Evolutionary conservation across 306 rosid genomes (phyloP), one percentile per base, ranked within the genome.

Genomic region (Luffa acutangula): DNA sequence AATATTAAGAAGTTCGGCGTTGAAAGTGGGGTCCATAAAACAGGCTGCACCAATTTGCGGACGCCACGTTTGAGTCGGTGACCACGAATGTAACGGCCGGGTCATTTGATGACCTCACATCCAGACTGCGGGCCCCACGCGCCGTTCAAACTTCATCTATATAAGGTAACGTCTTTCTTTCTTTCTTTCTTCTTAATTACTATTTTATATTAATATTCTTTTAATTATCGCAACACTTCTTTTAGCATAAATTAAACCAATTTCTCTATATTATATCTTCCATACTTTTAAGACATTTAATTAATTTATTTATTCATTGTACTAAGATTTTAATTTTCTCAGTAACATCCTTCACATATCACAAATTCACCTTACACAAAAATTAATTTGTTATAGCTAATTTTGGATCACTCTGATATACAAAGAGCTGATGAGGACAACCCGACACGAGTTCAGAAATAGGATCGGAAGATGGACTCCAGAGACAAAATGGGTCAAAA

Each of bases 1-100:
- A 75, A 9, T 57, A 80, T 37, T 37, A 76, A 37, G 6, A 54
- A 75, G 80, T 65, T 83, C 80, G 87, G 89, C 81, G 82, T 84
- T 89, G 90, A 80, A 87, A 85, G 77, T 45, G 76, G 76, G 78
- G 53, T 2, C 60, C 17, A 2, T 13, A 9, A n/a, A 41, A 52
- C 65, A 62, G 39, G 53, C 18, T 66, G 4, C 12, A 4, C 78
- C 53, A 83, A 73, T 83, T 75, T 25, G 9, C 33, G 69, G 64
- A 9, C 6, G 85, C 88, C 94, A 87, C 89, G 89, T 85, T 15
- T 43, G 48, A 65, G 80, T 57, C 73, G 85, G 82, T 78, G 86
- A 82, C 81, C 65, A 58, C 12, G 83, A 84, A 79, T 70, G 88
- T 81, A 85, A 85, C 87, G 84, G 88, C 83, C 83, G 62, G 46